Base-by-base conservation (phyloP, 768 basidiomycete species). In the Kwoniella sp. region DNA sequence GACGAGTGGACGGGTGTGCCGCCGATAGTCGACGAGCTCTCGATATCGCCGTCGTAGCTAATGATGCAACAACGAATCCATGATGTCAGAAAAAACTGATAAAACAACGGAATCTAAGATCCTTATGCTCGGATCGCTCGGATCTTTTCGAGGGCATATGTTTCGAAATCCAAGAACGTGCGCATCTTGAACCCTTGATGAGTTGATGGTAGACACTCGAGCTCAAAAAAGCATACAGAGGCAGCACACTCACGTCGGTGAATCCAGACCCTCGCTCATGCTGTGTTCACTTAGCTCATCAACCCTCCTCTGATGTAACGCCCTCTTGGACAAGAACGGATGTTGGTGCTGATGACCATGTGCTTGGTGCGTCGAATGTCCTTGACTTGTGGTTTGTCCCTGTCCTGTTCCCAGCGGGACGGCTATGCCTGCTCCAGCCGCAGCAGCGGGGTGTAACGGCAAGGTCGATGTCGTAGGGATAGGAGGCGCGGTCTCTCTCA, bases 1-100 rank as follows among this genome's bases (percentile, higher is more conserved):
- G 61, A 61, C 2, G 72, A 47, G 52, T 75, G 73, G 23, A 69
- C 38, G 23, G 73, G 70, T 34, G 73, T 73, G n/a, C 68, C 67
- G 47, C 68, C 70, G 38, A 72, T 67, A 4, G 70, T 78, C 1
- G 72, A 75, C 1, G 74, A 73, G 37, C 72, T 68, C 63, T 80
- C 81, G 29, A 81, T 55, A 69, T 81, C 81, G 0, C 81, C 81
- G 62, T 81, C 81, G 52, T 81, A 81, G n/a, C 77, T 80, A 51
- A 22, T 30, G 2, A 20, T 45, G 13, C 13, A 34, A 5, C 34
- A 34, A 13, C 13, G 7, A 34, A 34, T 34, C 34, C 34, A 13
- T 34, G 34, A 5, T 5, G 34, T 34, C 34, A 45, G 22, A n/a
- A n/a, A n/a, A n/a, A n/a, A n/a, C n/a, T n/a, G n/a, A n/a, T n/a